Evolutionary conservation across 805 yeast genomes (phyloP).

Genomic region (Saccharomyces eubayanus): DNA sequence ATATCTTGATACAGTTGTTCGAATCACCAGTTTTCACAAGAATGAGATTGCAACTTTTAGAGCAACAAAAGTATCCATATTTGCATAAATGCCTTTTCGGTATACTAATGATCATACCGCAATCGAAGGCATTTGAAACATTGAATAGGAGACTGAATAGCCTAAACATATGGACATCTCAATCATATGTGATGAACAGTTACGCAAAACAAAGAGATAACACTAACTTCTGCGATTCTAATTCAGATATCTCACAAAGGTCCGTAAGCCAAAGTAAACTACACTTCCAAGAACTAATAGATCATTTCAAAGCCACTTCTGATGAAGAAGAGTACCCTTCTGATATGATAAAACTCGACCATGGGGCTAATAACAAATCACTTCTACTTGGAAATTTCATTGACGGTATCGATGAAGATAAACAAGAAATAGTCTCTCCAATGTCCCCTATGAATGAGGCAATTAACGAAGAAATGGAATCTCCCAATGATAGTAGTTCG

Average conservation of each 20-base stretch:
- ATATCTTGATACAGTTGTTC: slow-evolving; percentile 76
- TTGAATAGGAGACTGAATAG: slow-evolving; percentile 62
- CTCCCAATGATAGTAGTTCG: slow-evolving; percentile 5
- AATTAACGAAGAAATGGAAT: slow-evolving; percentile 1
- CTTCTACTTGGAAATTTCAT: neutral
- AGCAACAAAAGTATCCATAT: slow-evolving; percentile 74
- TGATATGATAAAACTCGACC: slow-evolving; percentile 1
- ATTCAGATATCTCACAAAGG: slow-evolving; percentile 16
- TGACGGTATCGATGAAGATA: neutral
- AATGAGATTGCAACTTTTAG: slow-evolving; percentile 77
- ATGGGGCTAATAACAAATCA: slow-evolving; percentile 4
- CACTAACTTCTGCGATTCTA: slow-evolving; percentile 1
- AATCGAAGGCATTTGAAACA: slow-evolving; percentile 80
- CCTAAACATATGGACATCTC: slow-evolving; percentile 28
- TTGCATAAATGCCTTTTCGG: slow-evolving; percentile 86
- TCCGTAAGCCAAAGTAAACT: slow-evolving; percentile 23
- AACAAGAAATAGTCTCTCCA: neutral
- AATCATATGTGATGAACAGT: slow-evolving; percentile 6
- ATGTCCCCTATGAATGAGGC: neutral
- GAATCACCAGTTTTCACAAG: slow-evolving; percentile 91
- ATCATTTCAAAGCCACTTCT: slow-evolving; percentile 24
- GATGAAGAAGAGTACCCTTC: slow-evolving; percentile 10
- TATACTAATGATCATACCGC: slow-evolving; percentile 86
- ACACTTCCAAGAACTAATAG: slow-evolving; percentile 23
- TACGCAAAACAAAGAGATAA: slow-evolving; percentile 4